Evolutionary conservation across 1,284 basidiomycete species (phyloP).

Genomic region (Trichosporon faecale): DNA sequence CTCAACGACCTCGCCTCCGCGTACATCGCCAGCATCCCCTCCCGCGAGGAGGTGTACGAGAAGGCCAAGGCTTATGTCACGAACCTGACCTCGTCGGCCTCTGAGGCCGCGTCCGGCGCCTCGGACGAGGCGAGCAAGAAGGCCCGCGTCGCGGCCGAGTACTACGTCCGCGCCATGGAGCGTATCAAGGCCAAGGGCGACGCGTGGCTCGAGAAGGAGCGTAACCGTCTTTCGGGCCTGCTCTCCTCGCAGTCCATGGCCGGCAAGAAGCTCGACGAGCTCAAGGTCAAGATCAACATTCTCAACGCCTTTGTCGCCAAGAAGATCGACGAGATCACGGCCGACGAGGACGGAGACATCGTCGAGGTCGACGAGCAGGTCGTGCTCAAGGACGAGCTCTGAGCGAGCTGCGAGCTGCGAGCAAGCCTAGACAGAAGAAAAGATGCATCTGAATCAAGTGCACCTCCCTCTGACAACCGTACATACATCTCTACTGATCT

Average conservation of each 20-base stretch:
- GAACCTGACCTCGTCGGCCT: background rate
- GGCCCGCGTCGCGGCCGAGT: slow-evolving; percentile 59
- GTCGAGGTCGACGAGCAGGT: slow-evolving; percentile 4
- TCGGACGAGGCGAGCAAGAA: slow-evolving; percentile 27
- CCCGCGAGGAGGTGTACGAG: slow-evolving; percentile 61
- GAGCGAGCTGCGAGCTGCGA: slow-evolving; percentile 6
- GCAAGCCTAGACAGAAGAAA: background rate
- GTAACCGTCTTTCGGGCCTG: slow-evolving; percentile 59
- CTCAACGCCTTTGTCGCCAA: slow-evolving; percentile 67
- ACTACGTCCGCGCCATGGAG: slow-evolving; percentile 89
- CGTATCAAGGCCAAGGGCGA: slow-evolving; percentile 71
- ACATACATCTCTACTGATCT: too few species aligned
- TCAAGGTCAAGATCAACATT: slow-evolving; percentile 87
- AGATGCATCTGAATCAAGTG: background rate
- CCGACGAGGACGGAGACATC: background rate
- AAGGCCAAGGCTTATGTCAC: slow-evolving; percentile 54
- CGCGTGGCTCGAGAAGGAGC: slow-evolving; percentile 81
- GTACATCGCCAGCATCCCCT: slow-evolving; percentile 62
- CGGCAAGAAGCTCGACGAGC: slow-evolving; percentile 81
- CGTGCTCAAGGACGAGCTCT: background rate
- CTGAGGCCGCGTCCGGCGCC: background rate
- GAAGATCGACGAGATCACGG: slow-evolving; percentile 43
- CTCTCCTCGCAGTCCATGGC: slow-evolving; percentile 56
- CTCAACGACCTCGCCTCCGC: slow-evolving; percentile 71
- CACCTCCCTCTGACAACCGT: too few species aligned